Evolutionary conservation across 176 grass and related monocot species (phyloP).

Genomic region (Bothriochloa decipiens): DNA sequence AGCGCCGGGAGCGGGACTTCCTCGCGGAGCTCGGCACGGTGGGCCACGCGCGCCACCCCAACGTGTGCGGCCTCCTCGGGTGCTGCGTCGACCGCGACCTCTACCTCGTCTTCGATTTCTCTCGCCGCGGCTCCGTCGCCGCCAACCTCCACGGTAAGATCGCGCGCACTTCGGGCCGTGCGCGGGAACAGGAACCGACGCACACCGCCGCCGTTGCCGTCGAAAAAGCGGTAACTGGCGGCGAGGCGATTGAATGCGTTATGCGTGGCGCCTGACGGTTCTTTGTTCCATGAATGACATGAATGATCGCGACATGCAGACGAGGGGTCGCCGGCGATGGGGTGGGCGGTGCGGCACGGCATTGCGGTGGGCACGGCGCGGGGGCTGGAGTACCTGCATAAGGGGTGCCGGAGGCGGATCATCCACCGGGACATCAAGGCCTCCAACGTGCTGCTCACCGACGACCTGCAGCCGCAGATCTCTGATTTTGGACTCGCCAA

Average conservation of each 20-base stretch:
- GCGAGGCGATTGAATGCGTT: not conserved
- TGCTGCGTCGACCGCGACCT: conserved; percentile 89
- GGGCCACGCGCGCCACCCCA: conserved; percentile 78
- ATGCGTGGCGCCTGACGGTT: not conserved
- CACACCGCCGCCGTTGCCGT: not conserved
- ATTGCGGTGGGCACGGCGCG: conserved; percentile 80
- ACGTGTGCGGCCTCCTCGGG: conserved; percentile 73
- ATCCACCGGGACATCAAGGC: conserved; percentile 97
- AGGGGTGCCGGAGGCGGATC: conserved; percentile 83
- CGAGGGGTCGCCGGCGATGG: conserved; percentile 56
- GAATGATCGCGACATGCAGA: conserved; percentile 30
- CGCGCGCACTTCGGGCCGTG: too few relatives aligned
- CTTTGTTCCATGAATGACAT: not conserved
- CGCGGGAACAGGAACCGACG: not conserved
- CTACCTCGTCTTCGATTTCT: conserved; percentile 84
- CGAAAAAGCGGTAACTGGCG: not conserved
- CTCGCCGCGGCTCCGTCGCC: conserved; percentile 79
- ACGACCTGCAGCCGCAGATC: conserved; percentile 81
- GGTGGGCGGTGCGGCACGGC: conserved; percentile 61
- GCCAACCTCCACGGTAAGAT: conserved; percentile 63
- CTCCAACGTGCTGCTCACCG: conserved; percentile 83
- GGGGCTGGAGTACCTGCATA: conserved; percentile 88
- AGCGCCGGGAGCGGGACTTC: conserved; percentile 88
- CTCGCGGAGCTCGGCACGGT: conserved; percentile 84
- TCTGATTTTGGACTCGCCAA: conserved; percentile 93